These are phyloP conservation scores for Phlebopus sp. DNA, from an alignment of 1,284 basidiomycete species.

Conservation along the genomic window DNA sequence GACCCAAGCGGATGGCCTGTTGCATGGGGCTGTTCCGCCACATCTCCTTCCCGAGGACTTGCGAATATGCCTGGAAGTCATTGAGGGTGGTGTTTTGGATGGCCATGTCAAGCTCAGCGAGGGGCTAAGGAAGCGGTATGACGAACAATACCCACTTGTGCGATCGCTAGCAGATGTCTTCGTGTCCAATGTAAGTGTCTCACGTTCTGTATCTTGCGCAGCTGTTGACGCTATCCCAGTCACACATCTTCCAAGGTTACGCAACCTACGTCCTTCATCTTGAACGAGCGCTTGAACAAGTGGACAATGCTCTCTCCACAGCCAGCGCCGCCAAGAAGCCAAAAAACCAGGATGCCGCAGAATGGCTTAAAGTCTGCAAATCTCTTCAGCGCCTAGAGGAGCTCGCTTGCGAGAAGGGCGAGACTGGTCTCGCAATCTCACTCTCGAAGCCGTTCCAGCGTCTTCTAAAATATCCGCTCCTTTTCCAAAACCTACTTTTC, in stretches of 20 bases:
- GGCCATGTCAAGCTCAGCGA: constrained; percentile 84
- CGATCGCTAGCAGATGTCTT: constrained; percentile 91
- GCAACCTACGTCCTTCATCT: constrained; percentile 89
- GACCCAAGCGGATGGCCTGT: constrained; percentile 43
- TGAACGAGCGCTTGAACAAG: constrained; percentile 84
- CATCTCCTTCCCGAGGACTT: constrained; percentile 84
- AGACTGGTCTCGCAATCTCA: constrained; percentile 91
- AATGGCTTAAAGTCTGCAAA: constrained; percentile 74
- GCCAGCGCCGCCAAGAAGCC: constrained; percentile 64
- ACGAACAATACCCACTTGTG: constrained; percentile 91
- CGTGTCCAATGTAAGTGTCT: constrained; percentile 76
- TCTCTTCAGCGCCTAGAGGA: constrained; percentile 76
- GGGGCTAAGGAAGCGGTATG: constrained; percentile 81
- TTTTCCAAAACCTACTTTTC: constrained; percentile 96
- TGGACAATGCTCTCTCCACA: constrained; percentile 75
- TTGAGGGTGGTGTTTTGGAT: constrained; percentile 80
- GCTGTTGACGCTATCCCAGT: constrained; percentile 45
- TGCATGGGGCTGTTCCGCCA: constrained; percentile 60
- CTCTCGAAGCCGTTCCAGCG: constrained; percentile 97
- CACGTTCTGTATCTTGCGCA: constrained; percentile 5
- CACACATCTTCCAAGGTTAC: constrained; percentile 89
- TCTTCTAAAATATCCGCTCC: constrained; percentile 92
- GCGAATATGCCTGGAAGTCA: constrained; percentile 79
- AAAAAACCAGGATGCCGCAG: constrained; percentile 74
- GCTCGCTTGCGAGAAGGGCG: constrained; percentile 78